Evolutionary conservation across 345 rosid genomes (phyloP).

Genomic region (Pelargonium nanum): DNA sequence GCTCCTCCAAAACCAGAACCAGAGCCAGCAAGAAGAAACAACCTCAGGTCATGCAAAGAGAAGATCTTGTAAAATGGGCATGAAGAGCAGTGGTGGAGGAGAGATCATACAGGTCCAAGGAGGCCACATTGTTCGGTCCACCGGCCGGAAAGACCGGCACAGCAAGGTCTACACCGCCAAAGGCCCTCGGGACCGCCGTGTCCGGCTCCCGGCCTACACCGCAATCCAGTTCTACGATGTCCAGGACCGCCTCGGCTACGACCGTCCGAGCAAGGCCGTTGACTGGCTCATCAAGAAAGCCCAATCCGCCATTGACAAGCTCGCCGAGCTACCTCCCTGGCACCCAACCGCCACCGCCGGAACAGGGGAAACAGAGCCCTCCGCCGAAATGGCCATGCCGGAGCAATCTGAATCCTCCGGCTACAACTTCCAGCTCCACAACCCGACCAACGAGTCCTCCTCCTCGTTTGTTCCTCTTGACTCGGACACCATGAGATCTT

Average conservation of each 20-base stretch:
- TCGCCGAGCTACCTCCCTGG: conserved; percentile 45
- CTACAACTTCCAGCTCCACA: conserved; percentile 22
- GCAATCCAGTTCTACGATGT: conserved; percentile 88
- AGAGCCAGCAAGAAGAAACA: background rate
- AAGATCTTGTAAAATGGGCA: no score
- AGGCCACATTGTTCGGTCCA: conserved; percentile 62
- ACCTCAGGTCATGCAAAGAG: no score
- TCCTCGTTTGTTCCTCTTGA: conserved; percentile 11
- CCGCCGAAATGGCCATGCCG: conserved; percentile 25
- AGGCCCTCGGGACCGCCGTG: conserved; percentile 76
- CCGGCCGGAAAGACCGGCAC: conserved; percentile 73
- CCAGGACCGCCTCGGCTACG: conserved; percentile 77
- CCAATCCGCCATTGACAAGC: conserved; percentile 63
- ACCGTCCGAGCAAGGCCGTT: conserved; percentile 84
- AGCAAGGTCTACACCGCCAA: conserved; percentile 76
- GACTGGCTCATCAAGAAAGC: conserved; percentile 89
- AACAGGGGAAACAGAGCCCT: conserved; percentile 12
- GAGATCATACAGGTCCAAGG: conserved; percentile 71
- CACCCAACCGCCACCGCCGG: conserved; percentile 13
- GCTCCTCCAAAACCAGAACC: background rate
- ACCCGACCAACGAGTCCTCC: conserved; percentile 22
- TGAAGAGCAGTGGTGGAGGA: conserved; percentile 38
- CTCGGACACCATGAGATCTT: conserved; percentile 48
- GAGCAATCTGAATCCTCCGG: conserved; percentile 36
- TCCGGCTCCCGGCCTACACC: conserved; percentile 70